Evolutionary conservation across 2,329 filamentous ascomycete species (phyloP).

Genomic region (Pseudogymnoascus destructans): DNA sequence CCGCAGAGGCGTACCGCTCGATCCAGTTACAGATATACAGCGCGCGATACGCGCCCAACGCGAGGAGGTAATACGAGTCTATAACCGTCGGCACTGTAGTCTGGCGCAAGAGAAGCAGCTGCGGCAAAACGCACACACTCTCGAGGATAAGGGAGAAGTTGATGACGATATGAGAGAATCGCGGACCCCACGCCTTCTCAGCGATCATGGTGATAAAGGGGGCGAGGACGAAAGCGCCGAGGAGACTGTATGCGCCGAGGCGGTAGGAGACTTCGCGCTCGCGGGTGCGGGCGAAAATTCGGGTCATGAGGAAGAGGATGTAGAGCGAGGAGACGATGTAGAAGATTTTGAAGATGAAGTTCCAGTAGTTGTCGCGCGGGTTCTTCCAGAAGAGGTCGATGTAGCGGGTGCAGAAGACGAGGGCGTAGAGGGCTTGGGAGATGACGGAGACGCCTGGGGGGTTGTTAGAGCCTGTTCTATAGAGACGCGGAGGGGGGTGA

Average conservation of each 20-base stretch:
- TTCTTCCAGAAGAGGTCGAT: constrained; percentile 56
- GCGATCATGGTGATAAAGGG: constrained; percentile 64
- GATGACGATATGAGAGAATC: constrained; percentile 58
- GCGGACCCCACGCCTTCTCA: constrained; percentile 33
- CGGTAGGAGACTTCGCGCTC: constrained; percentile 93
- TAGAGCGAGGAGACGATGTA: constrained; percentile 78
- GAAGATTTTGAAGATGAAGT: constrained; percentile 75
- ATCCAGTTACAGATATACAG: constrained; percentile 94
- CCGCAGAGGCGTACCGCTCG: constrained; percentile 44
- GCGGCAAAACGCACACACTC: constrained; percentile 78
- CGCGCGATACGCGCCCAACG: constrained; percentile 74
- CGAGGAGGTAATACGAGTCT: constrained; percentile 87
- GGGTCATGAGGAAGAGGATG: constrained; percentile 78
- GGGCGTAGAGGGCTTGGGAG: constrained; percentile 74
- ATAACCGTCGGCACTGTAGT: constrained; percentile 94
- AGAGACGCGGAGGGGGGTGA: constrained; percentile 9
- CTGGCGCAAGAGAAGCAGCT: constrained; percentile 81
- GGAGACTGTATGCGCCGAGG: constrained; percentile 57
- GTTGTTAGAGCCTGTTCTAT: constrained; percentile 12
- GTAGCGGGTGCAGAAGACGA: constrained; percentile 80
- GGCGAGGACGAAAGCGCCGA: constrained; percentile 51
- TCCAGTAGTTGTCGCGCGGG: constrained; percentile 41
- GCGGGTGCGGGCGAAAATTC: constrained; percentile 71
- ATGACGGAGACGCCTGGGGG: constrained; percentile 69
- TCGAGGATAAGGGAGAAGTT: constrained; percentile 86